These are phyloP conservation scores for Monosporozyma yasuniensis DNA, from an alignment of 805 yeast species.

Conservation along the genomic window DNA sequence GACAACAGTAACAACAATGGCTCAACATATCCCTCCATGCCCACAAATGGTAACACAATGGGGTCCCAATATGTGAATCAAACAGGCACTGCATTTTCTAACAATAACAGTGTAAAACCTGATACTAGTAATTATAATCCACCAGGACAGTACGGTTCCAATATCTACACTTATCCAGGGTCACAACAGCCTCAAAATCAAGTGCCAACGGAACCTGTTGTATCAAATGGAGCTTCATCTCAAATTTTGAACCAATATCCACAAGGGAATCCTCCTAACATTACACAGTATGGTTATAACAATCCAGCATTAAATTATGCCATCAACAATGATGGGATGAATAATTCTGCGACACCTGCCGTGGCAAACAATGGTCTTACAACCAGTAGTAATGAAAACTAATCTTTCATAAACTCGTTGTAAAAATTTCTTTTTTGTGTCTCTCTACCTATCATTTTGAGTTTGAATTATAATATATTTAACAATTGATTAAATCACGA, in stretches of 20 bases:
- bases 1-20: neutral
- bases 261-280: neutral
- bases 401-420: neutral
- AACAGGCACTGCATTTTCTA: neutral
- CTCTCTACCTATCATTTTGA: neutral
- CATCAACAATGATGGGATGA: neutral
- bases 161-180: conserved; percentile 3
- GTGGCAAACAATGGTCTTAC: neutral
- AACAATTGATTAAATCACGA: neutral
- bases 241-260: conserved; percentile 5
- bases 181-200: conserved; percentile 6
- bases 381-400: neutral
- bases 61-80: neutral
- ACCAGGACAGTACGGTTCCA: neutral
- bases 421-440: neutral
- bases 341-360: neutral
- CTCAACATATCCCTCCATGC: neutral
- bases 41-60: neutral
- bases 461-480: neutral
- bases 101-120: neutral
- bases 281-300: neutral
- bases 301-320: neutral
- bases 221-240: neutral
- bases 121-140: neutral
- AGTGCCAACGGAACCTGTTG: conserved; percentile 1